phyloP scores from a whole-genome alignment of 2,329 filamentous ascomycete genomes.

The Hypocrella siamensis region DNA sequence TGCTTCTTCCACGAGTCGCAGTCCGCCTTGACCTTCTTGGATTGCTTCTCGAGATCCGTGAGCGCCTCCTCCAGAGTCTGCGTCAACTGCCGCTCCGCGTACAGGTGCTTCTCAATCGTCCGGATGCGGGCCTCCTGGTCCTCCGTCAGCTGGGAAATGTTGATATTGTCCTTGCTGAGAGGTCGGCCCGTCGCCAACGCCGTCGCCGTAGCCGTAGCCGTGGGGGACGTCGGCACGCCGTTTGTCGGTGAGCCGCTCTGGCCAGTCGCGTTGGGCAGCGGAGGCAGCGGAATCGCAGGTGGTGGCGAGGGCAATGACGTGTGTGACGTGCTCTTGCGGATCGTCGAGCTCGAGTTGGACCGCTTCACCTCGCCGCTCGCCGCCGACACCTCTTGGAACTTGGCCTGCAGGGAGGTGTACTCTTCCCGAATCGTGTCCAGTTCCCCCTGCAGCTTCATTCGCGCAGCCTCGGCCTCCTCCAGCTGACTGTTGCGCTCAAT shows the following conservation, averaged over 20 bases:
- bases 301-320: slow-evolving; percentile 82
- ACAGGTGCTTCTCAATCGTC: slow-evolving; percentile 91
- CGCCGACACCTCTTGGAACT: slow-evolving; percentile 35
- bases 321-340: slow-evolving; percentile 74
- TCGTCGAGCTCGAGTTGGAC: slow-evolving; percentile 49
- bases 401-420: slow-evolving; percentile 59
- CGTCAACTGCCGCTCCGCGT: slow-evolving; percentile 91
- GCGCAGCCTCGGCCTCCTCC: slow-evolving; percentile 59
- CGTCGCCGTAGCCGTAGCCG: too few relatives aligned
- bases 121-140: slow-evolving; percentile 91
- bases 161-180: slow-evolving; percentile 58
- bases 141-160: slow-evolving; percentile 66
- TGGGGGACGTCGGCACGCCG: slow-evolving; percentile 32
- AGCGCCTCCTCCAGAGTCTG: slow-evolving; percentile 90
- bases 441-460: slow-evolving; percentile 47
- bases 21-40: slow-evolving; percentile 82
- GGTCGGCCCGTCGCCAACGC: too few relatives aligned
- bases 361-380: slow-evolving; percentile 34
- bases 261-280: slow-evolving; percentile 50
- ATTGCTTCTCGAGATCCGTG: slow-evolving; percentile 81
- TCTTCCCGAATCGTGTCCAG: slow-evolving; percentile 53
- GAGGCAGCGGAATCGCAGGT: slow-evolving; percentile 88
- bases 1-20: slow-evolving; percentile 85
- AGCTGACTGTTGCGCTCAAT: slow-evolving; percentile 59
- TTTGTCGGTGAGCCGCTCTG: slow-evolving; percentile 29